Evolutionary conservation across 352 stramenopile genomes (phyloP), one percentile per base, ranked within the genome.

Genomic region (Globisporangium spiculum): DNA sequence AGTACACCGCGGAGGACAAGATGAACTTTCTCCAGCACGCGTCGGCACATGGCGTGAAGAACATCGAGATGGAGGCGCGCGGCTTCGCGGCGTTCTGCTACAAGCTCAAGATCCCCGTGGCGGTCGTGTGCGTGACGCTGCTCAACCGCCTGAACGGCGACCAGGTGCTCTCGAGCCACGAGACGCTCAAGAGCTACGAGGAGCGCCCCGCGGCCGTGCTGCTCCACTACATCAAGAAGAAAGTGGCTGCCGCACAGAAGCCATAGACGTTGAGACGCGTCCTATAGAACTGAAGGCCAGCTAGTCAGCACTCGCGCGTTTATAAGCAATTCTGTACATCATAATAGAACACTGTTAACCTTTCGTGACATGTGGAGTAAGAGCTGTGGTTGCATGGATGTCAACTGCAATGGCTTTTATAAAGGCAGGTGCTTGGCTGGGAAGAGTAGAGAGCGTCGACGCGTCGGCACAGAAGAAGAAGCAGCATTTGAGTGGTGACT

Each of bases 11-110:
- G 22, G 85, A 95, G 36, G 84, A 95, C 72, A 93, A 93, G 72
- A 81, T 93, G 66, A 68, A 66, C 18, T 95, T 92, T 68, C 68
- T 95, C 57, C 68, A 89, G 46, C 76, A 72, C 38, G 77, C 80
- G 30, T 74, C 82, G 4, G 78, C 73, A 18, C 72, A 70, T 12
- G 86, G 88, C 41, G 84, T 93, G 41, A 81, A 83, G 64, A 95
- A 95, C 79, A 95, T 95, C 38, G 88, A 95, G 73, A 95, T 95
- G 88, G 88, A 95, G 69, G 86, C 79, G 30, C 77, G 80, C 14
- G 68, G 78, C 65, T 91, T 95, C 52, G 83, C 88, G 24, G 77
- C 78, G 59, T 92, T 93, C 67, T 91, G 84, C 67, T 79, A 91
- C 74, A 86, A 87, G 71, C 83, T 93, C 57, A 69, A 86, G 44